Evolutionary conservation across 1,284 basidiomycete species (phyloP), one percentile per base, ranked within the genome.

Genomic region (Ustilago vetiveriae): DNA sequence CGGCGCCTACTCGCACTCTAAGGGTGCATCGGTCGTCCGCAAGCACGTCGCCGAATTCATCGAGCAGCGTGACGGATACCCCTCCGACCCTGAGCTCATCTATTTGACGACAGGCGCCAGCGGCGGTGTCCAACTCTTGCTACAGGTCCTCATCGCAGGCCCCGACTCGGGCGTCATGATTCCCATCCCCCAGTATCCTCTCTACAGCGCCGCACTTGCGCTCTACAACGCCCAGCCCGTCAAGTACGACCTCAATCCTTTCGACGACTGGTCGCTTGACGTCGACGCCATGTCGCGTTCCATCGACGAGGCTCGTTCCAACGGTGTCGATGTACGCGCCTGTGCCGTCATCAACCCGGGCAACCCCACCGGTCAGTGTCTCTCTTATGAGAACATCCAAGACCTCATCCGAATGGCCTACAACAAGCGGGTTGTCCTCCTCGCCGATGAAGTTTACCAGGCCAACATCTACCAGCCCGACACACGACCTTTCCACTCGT

Each of bases 121-220:
- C 30, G 89, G 89, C 16, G 96, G 95, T 60, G 94, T 98, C 14
- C 89, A 91, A 13, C 88, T 94, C 30, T 86, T 97, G 51, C 88
- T 98, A 69, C 88, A 89, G 80, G 88, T 92, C 84, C 87, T 94
- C 64, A 89, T 94, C 76, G 79, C 84, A 10, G 85, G 86, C 5
- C 78, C 79, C 8, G 85, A 86, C 19, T 87, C 88, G 45, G 93
- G 92, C 9, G 87, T 95, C 72, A 86, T 95, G 63, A 98, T 98
- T 79, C 95, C 95, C 22, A 98, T 98, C 69, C 95, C 95, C 1
- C 95, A 98, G 85, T 98, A 98, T 82, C 95, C 95, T 1, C 87
- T 98, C 16, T 97, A 98, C 84, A 96, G 94, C 39, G 95, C 95
- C 21, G 90, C 94, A 0, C 89, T 98, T 45, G 91, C 94, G 0